Conservation (phyloP, 2,329 filamentous ascomycete species). For the Neurospora crassa region DNA sequence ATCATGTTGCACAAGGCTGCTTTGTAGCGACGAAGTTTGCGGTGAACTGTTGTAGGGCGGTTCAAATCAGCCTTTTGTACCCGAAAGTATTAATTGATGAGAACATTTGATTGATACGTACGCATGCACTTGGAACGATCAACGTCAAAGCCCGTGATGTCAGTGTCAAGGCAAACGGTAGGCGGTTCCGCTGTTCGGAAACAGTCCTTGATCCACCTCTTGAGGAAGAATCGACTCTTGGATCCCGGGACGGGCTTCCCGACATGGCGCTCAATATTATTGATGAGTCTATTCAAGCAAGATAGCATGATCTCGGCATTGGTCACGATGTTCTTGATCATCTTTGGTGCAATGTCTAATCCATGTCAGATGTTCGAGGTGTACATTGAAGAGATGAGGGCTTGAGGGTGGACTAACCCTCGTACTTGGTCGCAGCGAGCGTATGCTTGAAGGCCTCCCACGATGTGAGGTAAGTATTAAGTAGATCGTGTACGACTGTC, state of each 20-base stretch:
- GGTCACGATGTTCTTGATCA: neutral
- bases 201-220: neutral
- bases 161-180: neutral
- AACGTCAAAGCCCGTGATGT: neutral
- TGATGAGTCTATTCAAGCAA: neutral
- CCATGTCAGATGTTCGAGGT: neutral
- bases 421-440: neutral
- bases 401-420: neutral
- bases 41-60: neutral
- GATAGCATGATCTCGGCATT: neutral
- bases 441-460: neutral
- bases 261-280: neutral
- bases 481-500: neutral
- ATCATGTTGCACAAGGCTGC: neutral
- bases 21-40: neutral
- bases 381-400: neutral
- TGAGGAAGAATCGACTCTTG: neutral
- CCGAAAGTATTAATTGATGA: neutral
- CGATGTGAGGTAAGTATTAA: neutral
- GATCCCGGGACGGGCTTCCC: neutral
- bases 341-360: neutral
- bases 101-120: neutral
- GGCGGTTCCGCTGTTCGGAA: neutral
- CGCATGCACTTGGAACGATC: neutral
- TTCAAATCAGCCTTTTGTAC: neutral